A percentile compares a stretch with the other conserved stretches of the same genome.
phyloP scores from a whole-genome alignment of 768 basidiomycete genomes.

The Boletus huronensis region DNA sequence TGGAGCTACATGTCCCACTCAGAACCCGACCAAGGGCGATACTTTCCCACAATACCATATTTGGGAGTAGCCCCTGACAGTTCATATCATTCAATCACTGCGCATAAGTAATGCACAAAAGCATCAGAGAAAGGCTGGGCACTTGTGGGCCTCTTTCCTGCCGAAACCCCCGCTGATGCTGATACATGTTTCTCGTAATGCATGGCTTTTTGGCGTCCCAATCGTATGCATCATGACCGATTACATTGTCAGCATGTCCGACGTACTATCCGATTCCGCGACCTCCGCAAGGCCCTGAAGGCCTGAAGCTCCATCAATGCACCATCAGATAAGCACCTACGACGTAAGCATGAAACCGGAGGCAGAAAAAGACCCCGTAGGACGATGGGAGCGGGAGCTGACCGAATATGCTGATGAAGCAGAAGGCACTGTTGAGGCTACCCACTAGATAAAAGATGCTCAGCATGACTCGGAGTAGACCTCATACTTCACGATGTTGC shows the following conservation, averaged over 20 bases:
- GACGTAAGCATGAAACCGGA: not conserved
- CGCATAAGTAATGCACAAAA: too few species aligned
- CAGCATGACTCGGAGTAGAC: not conserved
- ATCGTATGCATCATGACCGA: not conserved
- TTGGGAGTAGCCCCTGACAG: not conserved
- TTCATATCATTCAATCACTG: too few species aligned
- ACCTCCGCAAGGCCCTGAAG: not conserved
- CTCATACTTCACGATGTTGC: conserved; percentile 14
- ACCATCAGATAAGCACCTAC: not conserved
- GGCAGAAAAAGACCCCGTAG: not conserved
- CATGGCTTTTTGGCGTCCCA: not conserved
- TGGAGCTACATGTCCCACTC: not conserved
- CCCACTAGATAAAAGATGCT: conserved; percentile 1
- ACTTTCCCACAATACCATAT: conserved; percentile 13
- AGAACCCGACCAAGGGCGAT: not conserved
- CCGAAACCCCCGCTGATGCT: not conserved
- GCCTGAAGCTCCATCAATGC: too few species aligned
- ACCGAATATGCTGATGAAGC: conserved; percentile 4
- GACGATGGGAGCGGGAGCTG: not conserved
- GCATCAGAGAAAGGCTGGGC: not conserved
- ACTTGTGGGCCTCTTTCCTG: not conserved
- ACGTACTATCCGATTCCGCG: not conserved
- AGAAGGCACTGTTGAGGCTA: not conserved
- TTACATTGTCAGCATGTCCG: not conserved
- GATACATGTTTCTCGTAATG: not conserved